Evolutionary conservation across 495 filamentous ascomycete genomes (phyloP), one percentile per base, ranked within the genome.

Genomic region (Aspergillus cristatus): DNA sequence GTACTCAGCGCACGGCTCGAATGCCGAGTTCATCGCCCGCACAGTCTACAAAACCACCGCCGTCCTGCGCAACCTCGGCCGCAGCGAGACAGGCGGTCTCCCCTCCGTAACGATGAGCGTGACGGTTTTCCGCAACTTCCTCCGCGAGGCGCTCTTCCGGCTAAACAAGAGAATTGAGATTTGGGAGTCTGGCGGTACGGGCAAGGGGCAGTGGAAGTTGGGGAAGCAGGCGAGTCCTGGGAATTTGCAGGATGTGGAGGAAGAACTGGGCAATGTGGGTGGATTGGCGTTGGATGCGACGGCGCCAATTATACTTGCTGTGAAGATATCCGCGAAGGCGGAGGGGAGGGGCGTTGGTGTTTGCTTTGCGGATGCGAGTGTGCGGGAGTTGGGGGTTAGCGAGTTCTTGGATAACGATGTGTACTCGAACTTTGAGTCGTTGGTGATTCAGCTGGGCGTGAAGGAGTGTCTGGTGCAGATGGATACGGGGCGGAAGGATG

Each of bases 321-420:
- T 98, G 51, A 97, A 94, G 63, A 82, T 97, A 25, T 81, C 83
- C 0, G 80, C 85, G 2, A 89, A 83, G 53, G 89, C 78, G 0
- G 88, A 95, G 57, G 86, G 82, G 2, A 70, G 93, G 33, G 83
- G 74, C 40, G 86, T 98, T 2, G 91, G 91, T 10, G 89, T 97
- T 16, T 96, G 91, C 62, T 99, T 99, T 63, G 91, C 93, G 6
- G 91, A 99, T 74, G 91, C 91, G 7, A 96, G 85, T 50, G 89
- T 95, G 44, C 73, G 93, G 35, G 91, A 99, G 62, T 74, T 99
- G 0, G 91, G 91, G 17, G 88, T 99, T 26, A 93, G 84, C 70
- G 91, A 99, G 55, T 99, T 99, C 50, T 71, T 94, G 17, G 91
- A 99, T 67, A 99, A 97, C 48, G 93, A 99, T 55, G 68, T 95